Base-by-base conservation (phyloP, 306 rosid genomes). In the Psophocarpus tetragonolobus region DNA sequence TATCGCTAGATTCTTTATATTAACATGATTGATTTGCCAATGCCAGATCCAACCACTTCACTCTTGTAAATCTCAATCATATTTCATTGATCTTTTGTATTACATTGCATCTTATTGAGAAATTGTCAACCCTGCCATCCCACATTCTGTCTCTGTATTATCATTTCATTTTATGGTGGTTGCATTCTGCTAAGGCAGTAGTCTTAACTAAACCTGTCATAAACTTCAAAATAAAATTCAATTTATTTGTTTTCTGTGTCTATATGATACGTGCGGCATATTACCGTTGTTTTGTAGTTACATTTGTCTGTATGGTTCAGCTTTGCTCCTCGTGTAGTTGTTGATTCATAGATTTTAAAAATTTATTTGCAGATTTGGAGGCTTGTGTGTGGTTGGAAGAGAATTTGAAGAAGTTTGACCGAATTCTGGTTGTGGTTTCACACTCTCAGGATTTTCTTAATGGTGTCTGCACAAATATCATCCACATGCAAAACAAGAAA, bases 301-400 rank as follows among this genome's bases (percentile, higher is more conserved):
- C 41, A 32, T 51, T 42, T 23, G n/a, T 71, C 18, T 2, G 10
- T 47, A 20, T 27, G 13, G 44, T 53, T n/a, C 14, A 54, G n/a
- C 9, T n/a, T 38, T 30, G 38, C 12, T 18, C 68, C 8, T 41
- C 12, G 39, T 54, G 17, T 57, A 75, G 54, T 15, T 11, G 1
- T 18, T 27, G 26, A 56, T 73, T 56, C 47, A 8, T 4, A 6
- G 3, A 64, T 54, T 29, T 76, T 4, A 12, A 32, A 12, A 33
- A 47, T 70, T 27, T 42, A 7, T 67, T 64, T 69, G 68, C 96
- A 96, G 99, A 96, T 86, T 85, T 96, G 47, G 99, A 96, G 86
- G 99, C 99, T 51, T 96, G 99, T 86, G 99, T 96, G 50, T 96
- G 99, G 99, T 86, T 96, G 76, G 99, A 96, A 83, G 99, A 96